Evolutionary conservation across 148 eudicot species (phyloP).

Genomic region (Dianthus caryophyllus): DNA sequence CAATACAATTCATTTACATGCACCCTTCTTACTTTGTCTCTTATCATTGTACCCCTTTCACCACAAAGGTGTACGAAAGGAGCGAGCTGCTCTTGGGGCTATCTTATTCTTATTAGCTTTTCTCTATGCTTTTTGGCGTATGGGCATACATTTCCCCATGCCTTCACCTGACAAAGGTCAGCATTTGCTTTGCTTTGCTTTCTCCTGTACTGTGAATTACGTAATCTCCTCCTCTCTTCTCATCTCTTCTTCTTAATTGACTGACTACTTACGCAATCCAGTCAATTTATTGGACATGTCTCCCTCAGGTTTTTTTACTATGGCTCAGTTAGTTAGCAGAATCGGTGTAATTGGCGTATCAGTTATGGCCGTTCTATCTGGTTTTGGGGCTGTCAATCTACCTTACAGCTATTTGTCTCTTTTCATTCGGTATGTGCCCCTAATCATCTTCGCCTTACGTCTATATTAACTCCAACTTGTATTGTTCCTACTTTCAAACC

Average conservation of each 20-base stretch:
- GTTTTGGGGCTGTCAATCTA: conserved; percentile 97
- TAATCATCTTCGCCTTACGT: background rate
- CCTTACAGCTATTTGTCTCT: conserved; percentile 96
- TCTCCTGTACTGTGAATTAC: background rate
- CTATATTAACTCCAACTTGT: background rate
- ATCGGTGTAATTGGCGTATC: conserved; percentile 98
- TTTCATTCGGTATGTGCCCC: conserved; percentile 62
- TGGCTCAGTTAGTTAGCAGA: conserved; percentile 96
- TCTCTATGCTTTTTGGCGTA: conserved; percentile 94
- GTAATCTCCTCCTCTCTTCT: background rate
- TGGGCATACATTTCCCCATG: conserved; percentile 99
- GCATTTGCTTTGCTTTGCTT: conserved; percentile 14
- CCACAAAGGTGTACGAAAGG: conserved; percentile 88
- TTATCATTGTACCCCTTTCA: too few species aligned
- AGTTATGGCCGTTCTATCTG: conserved; percentile 94
- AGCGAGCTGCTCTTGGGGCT: conserved; percentile 94
- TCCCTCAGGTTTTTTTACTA: conserved; percentile 80
- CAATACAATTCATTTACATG: too few species aligned
- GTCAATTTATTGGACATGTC: background rate
- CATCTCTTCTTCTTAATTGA: background rate
- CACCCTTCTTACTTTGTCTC: too few species aligned
- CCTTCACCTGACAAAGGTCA: conserved; percentile 98
- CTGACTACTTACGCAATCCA: background rate
- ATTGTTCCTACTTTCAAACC: too few species aligned
- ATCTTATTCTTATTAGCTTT: conserved; percentile 73